phyloP scores from a whole-genome alignment of 306 rosid genomes.

The Begonia loranthoides region DNA sequence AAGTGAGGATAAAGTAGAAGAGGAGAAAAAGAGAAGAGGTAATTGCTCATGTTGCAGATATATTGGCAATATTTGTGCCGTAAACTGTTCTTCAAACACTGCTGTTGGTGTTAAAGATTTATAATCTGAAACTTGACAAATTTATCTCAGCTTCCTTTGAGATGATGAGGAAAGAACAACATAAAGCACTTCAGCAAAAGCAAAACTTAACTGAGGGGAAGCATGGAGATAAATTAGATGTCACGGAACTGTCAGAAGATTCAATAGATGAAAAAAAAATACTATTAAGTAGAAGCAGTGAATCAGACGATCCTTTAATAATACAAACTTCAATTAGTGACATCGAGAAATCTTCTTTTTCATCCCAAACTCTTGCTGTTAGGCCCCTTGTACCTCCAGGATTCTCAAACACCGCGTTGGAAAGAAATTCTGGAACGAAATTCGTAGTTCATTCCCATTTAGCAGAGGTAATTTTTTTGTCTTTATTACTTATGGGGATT shows the following conservation, averaged over 20 bases:
- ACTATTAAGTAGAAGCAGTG: conserved; percentile 27
- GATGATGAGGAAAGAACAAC: conserved; percentile 92
- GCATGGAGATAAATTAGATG: conserved; percentile 41
- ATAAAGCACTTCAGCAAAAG: conserved; percentile 58
- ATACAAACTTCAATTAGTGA: conserved; percentile 35
- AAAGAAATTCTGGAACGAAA: conserved; percentile 37
- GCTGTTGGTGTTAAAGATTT: neutral
- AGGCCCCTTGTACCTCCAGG: conserved; percentile 99
- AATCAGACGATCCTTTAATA: conserved; percentile 28
- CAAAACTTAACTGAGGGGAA: conserved; percentile 45
- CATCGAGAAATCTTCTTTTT: conserved; percentile 36
- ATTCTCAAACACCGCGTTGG: conserved; percentile 45
- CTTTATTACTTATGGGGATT: neutral
- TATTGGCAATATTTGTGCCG: neutral
- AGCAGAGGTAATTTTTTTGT: conserved; percentile 38
- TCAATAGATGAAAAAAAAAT: conserved; percentile 30
- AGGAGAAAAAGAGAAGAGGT: conserved; percentile 98
- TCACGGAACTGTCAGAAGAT: conserved; percentile 33
- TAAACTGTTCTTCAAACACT: neutral
- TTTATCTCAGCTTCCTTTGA: conserved; percentile 69
- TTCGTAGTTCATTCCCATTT: conserved; percentile 23
- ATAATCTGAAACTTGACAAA: conserved; percentile 7
- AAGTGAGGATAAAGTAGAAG: conserved; percentile 77
- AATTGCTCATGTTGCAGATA: conserved; percentile 3
- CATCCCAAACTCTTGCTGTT: conserved; percentile 37